Evolutionary conservation across 768 basidiomycete species (phyloP).

Genomic region (Pisolithus albus): DNA sequence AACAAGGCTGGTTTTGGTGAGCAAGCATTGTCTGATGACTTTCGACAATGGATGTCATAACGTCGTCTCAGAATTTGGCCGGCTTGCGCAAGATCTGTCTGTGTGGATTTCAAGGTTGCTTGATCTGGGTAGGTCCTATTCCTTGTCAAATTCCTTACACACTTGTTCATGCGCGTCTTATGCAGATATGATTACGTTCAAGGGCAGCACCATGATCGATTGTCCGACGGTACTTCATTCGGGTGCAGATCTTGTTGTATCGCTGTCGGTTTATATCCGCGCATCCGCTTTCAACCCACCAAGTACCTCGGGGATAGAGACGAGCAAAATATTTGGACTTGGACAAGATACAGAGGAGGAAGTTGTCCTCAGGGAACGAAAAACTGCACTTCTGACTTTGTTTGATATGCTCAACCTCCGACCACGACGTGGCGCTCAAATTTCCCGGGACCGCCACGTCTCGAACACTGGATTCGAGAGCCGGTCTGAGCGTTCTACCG

Average conservation of each 20-base stretch:
- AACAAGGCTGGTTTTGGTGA: conserved; percentile 62
- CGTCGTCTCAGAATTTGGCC: conserved; percentile 59
- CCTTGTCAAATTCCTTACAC: neutral
- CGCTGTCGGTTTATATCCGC: conserved; percentile 65
- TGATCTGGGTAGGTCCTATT: conserved; percentile 47
- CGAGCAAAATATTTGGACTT: conserved; percentile 52
- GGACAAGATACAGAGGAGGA: conserved; percentile 77
- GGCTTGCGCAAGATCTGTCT: conserved; percentile 62
- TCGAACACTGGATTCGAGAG: conserved; percentile 38
- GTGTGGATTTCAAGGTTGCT: conserved; percentile 70
- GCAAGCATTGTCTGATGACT: conserved; percentile 5
- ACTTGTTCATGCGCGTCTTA: conserved; percentile 2
- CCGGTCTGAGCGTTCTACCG: conserved; percentile 13
- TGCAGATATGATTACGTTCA: conserved; percentile 59
- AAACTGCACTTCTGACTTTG: conserved; percentile 61
- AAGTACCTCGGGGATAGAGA: conserved; percentile 28
- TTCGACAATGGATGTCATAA: neutral
- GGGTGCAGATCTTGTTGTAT: conserved; percentile 72
- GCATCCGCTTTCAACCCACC: conserved; percentile 57
- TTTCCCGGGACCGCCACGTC: conserved; percentile 23
- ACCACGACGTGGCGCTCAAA: conserved; percentile 45
- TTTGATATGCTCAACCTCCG: conserved; percentile 70
- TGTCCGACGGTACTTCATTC: conserved; percentile 66
- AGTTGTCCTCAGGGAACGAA: conserved; percentile 71
- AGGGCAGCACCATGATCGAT: conserved; percentile 66